Conservation (phyloP, 2,329 filamentous ascomycete genomes). For the Neocatenulostroma microsporum region DNA sequence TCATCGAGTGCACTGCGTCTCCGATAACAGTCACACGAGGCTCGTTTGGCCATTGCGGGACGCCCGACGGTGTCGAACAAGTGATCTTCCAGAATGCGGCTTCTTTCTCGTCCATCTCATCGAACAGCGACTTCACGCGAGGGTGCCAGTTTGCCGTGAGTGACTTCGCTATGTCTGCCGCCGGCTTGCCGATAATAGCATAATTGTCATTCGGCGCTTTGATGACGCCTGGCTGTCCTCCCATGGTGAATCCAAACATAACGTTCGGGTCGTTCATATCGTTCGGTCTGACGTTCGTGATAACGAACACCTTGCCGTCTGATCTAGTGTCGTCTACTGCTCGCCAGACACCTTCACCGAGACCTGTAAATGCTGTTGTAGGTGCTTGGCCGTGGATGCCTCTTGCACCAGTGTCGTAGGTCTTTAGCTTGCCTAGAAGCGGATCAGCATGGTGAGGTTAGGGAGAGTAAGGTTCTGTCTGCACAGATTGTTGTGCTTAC, state of each 20-base stretch:
- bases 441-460: too few species aligned
- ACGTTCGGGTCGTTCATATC: conserved; percentile 53
- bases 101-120: conserved; percentile 49
- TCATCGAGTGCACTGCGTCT: conserved; percentile 53
- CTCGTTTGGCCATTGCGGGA: conserved; percentile 54
- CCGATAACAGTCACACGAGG: conserved; percentile 52
- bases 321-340: conserved; percentile 44
- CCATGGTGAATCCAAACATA: conserved; percentile 52
- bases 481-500: too few species aligned
- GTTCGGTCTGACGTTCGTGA: conserved; percentile 55
- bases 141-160: conserved; percentile 51
- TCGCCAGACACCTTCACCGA: conserved; percentile 57
- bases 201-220: conserved; percentile 53
- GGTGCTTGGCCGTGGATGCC: conserved; percentile 61
- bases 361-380: conserved; percentile 51
- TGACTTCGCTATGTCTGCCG: conserved; percentile 51
- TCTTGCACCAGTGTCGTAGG: conserved; percentile 55
- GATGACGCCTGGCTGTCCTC: conserved; percentile 50
- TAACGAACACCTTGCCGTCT: conserved; percentile 45
- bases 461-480: too few species aligned
- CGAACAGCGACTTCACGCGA: conserved; percentile 49
- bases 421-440: conserved; percentile 52
- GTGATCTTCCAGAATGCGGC: conserved; percentile 62
- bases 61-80: conserved; percentile 52
- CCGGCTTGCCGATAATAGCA: conserved; percentile 48